Evolutionary conservation across 2,329 filamentous ascomycete species (phyloP).

Genomic region (Gliomastix tumulicola): DNA sequence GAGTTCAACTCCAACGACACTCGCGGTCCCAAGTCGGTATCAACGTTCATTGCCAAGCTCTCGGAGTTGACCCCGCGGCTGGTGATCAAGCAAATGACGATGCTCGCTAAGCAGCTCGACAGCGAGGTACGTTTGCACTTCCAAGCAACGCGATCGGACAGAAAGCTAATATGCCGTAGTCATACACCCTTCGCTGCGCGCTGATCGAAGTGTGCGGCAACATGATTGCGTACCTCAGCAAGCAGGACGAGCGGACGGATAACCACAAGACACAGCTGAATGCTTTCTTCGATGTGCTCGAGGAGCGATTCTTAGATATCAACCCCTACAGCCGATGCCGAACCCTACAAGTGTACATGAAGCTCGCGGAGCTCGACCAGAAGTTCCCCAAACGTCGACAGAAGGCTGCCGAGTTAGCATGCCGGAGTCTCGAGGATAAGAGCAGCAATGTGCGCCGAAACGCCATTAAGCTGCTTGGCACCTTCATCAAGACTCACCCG

Average conservation of each 20-base stretch:
- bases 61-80: conserved; percentile 86
- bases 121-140: conserved; percentile 60
- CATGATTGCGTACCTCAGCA: conserved; percentile 83
- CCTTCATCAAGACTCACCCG: conserved; percentile 87
- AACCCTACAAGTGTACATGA: conserved; percentile 87
- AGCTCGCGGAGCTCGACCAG: conserved; percentile 86
- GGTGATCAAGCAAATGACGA: conserved; percentile 96
- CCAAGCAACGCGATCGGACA: accelerated
- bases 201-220: conserved; percentile 97
- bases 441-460: conserved; percentile 96
- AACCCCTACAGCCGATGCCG: conserved; percentile 94
- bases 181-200: conserved; percentile 87
- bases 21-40: conserved; percentile 92
- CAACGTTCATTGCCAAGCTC: conserved; percentile 84
- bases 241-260: conserved; percentile 83
- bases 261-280: conserved; percentile 94
- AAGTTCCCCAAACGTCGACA: conserved; percentile 93
- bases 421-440: conserved; percentile 89
- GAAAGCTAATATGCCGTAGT: conserved; percentile 38
- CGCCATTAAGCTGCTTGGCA: conserved; percentile 84
- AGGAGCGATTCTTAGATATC: conserved; percentile 91
- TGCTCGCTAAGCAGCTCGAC: conserved; percentile 89
- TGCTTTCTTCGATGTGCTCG: conserved; percentile 92
- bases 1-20: conserved; percentile 97
- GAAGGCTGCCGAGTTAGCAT: conserved; percentile 78